Percentiles rank a stretch among this genome's conserved stretches.
Evolutionary conservation across 1,284 basidiomycete species (phyloP).

Genomic region (Rhodotorula sp.): DNA sequence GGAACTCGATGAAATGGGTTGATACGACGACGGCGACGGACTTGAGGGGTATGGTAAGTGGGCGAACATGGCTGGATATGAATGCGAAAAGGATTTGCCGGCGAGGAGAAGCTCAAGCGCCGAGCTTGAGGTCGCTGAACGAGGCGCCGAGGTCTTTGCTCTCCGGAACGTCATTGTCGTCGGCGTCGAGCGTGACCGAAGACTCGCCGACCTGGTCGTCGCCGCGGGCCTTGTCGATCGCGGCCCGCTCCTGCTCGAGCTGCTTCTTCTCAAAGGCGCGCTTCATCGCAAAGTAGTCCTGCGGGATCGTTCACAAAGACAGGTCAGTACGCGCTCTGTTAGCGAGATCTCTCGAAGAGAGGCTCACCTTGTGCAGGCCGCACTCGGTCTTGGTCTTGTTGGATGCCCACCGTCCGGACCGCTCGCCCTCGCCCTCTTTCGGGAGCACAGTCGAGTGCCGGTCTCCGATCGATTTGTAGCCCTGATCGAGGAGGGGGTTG

Average conservation of each 20-base stretch:
- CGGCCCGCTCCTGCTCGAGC: conserved; percentile 42
- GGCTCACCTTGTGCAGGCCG: conserved; percentile 72
- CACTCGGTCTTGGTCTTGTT: conserved; percentile 88
- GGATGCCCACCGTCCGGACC: conserved; percentile 88
- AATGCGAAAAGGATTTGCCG: background rate
- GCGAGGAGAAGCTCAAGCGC: conserved; percentile 7
- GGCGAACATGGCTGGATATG: background rate
- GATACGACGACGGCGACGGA: background rate
- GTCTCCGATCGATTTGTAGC: conserved; percentile 93
- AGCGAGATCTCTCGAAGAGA: background rate
- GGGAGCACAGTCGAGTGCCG: conserved; percentile 86
- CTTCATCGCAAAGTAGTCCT: conserved; percentile 59
- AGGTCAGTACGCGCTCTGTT: background rate
- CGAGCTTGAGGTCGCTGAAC: conserved; percentile 28
- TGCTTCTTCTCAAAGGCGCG: conserved; percentile 47
- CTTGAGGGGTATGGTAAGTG: background rate
- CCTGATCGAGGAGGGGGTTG: conserved; percentile 83
- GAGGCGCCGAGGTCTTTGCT: conserved; percentile 24
- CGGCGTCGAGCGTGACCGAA: conserved; percentile 19
- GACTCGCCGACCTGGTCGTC: conserved; percentile 41
- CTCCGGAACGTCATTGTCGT: conserved; percentile 4
- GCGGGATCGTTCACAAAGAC: background rate
- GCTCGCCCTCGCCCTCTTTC: conserved; percentile 65
- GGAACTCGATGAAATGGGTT: background rate
- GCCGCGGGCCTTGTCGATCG: conserved; percentile 43